phyloP scores from a whole-genome alignment of 495 filamentous ascomycete genomes.

The Amorphotheca resinae region DNA sequence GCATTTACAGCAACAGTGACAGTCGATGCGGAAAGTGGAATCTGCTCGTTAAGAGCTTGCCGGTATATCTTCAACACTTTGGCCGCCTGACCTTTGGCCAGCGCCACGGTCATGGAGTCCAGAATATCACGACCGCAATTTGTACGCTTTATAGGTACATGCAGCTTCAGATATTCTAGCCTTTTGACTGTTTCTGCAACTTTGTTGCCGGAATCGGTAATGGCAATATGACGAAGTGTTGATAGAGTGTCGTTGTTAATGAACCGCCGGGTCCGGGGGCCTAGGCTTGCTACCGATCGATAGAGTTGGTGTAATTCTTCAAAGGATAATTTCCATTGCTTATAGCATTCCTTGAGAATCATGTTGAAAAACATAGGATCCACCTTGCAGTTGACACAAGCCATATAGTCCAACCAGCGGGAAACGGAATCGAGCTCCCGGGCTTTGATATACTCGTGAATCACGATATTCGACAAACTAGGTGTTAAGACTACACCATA shows the following conservation, averaged over 20 bases:
- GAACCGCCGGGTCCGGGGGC: conserved; percentile 12
- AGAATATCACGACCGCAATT: not conserved
- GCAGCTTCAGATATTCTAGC: not conserved
- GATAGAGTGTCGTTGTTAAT: conserved; percentile 26
- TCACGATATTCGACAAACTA: conserved; percentile 31
- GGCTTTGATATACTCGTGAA: conserved; percentile 29
- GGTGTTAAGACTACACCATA: conserved; percentile 24
- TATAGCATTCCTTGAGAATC: conserved; percentile 27
- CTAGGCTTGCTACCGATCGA: conserved; percentile 21
- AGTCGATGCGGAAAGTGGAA: not conserved
- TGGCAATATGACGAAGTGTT: conserved; percentile 3
- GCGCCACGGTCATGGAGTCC: not conserved
- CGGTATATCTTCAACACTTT: not conserved
- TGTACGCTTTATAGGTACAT: not conserved
- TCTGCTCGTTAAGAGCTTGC: not conserved
- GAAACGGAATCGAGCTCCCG: conserved; percentile 27
- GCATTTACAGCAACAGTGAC: conserved; percentile 26
- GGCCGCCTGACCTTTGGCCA: not conserved
- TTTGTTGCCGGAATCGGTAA: not conserved
- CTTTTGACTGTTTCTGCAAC: not conserved
- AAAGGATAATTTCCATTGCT: conserved; percentile 28
- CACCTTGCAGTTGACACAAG: conserved; percentile 21
- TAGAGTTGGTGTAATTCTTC: conserved; percentile 26
- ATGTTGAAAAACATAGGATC: conserved; percentile 29
- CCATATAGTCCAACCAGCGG: conserved; percentile 16